Conservation (phyloP, 495 filamentous ascomycete species). For the Penicillium subrubescens region DNA sequence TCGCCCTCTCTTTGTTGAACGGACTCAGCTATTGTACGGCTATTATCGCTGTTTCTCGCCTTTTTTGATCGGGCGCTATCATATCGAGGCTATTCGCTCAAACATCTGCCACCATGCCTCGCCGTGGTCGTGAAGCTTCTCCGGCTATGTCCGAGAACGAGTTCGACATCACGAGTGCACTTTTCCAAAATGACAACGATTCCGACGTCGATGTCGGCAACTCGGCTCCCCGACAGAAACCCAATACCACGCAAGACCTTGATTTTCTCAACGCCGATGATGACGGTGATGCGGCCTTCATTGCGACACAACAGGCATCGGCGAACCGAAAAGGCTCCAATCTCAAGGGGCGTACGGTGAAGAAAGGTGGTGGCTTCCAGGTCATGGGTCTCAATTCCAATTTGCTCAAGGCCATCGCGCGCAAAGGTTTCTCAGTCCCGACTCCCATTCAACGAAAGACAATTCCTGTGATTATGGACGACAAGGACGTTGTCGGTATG, state of each 20-base stretch:
- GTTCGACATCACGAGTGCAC: slow-evolving; percentile 79
- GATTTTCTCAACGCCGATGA: slow-evolving; percentile 54
- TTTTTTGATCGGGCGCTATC: slow-evolving; percentile 19
- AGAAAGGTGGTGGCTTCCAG: slow-evolving; percentile 96
- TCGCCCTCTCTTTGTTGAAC: not conserved
- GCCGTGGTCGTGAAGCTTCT: slow-evolving; percentile 61
- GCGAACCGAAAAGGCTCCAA: slow-evolving; percentile 82
- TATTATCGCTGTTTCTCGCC: slow-evolving; percentile 17
- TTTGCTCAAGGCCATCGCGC: slow-evolving; percentile 83
- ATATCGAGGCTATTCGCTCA: slow-evolving; percentile 5
- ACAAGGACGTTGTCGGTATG: slow-evolving; percentile 95
- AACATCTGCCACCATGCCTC: slow-evolving; percentile 45
- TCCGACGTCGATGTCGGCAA: slow-evolving; percentile 43
- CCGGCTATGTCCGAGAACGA: slow-evolving; percentile 87
- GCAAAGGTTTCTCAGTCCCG: slow-evolving; percentile 92
- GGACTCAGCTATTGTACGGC: slow-evolving; percentile 7
- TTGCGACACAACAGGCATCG: slow-evolving; percentile 79
- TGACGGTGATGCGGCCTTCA: slow-evolving; percentile 82
- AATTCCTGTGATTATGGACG: slow-evolving; percentile 85
- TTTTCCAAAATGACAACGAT: slow-evolving; percentile 66
- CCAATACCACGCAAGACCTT: slow-evolving; percentile 38
- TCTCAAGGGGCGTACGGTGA: slow-evolving; percentile 80
- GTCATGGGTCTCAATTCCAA: slow-evolving; percentile 87
- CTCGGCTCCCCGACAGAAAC: slow-evolving; percentile 35
- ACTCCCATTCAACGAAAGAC: slow-evolving; percentile 98